Base-by-base conservation (phyloP, 345 rosid species). In the Rhizophora apiculata region DNA sequence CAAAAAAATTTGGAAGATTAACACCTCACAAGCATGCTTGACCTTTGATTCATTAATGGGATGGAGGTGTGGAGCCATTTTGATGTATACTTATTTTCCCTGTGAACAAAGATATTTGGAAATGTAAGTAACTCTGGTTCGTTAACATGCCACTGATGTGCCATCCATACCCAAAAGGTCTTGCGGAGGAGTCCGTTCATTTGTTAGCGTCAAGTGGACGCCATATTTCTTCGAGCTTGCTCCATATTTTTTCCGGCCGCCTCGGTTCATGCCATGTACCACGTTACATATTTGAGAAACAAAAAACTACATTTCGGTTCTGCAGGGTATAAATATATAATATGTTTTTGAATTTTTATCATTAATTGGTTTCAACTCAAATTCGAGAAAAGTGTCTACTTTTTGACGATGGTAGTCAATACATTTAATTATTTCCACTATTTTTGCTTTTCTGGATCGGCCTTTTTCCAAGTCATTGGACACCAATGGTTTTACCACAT, bases 101-200 rank as follows among this genome's bases (percentile, higher is more conserved):
- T 13, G 8, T 21, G 36, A 2, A 19, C 63, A 31, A 60, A 16
- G 63, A 6, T 31, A 31, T 27, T 60, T 16, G 32, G 39, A 30
- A 16, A 18, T 9, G 29, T 56, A 9, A 26, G 51, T 32, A 36
- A 62, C 18, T 52, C 29, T 36, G 74, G 48, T 34, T 34, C 22
- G 13, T 21, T 31, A 67, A 69, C 51, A 49, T 61, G 73, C 52
- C 58, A 30, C 3, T 56, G 65, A 69, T 60, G 59, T 59, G 66
- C 48, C 56, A 48, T 67, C 53, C 73, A 62, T 70, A 24, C 73
- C 51, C 65, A 22, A n/a, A 26, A 51, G 34, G 68, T 18, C 24
- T 0, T 49, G 60, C n/a, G 8, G 11, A 53, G 24, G 1, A 34
- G 39, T 21, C 16, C 30, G 52, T 36, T 31, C 37, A 21, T 46